Evolutionary conservation across 1,284 basidiomycete genomes (phyloP).

Genomic region (Puccinia novopanici): DNA sequence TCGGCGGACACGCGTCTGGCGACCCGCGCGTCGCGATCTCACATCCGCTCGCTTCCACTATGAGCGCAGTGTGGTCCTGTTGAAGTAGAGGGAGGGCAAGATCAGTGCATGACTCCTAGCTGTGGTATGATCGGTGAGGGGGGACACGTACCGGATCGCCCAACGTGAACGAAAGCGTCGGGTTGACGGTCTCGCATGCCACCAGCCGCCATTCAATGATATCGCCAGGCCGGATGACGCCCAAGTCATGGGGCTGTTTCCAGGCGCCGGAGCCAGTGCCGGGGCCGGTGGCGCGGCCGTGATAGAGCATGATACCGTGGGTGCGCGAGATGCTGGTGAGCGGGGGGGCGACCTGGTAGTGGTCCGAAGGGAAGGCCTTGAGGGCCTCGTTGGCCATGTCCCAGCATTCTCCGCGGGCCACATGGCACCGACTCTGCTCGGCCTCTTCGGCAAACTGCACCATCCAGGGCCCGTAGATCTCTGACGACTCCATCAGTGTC

Average conservation of each 20-base stretch:
- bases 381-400: conserved; percentile 66
- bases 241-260: conserved; percentile 63
- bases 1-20: conserved; percentile 44
- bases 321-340: conserved; percentile 64
- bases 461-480: conserved; percentile 64
- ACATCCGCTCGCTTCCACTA: conserved; percentile 19
- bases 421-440: conserved; percentile 62
- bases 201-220: conserved; percentile 64
- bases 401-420: conserved; percentile 67
- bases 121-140: neutral
- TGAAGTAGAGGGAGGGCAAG: neutral
- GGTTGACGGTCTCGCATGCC: conserved; percentile 38
- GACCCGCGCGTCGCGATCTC: neutral
- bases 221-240: conserved; percentile 64
- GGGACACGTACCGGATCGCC: conserved; percentile 40
- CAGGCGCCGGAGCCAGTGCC: conserved; percentile 62
- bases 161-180: conserved; percentile 29
- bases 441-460: conserved; percentile 64
- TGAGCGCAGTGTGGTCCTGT: conserved; percentile 48
- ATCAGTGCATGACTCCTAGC: neutral
- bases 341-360: conserved; percentile 63
- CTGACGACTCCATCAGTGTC: conserved; percentile 62
- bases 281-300: conserved; percentile 59
- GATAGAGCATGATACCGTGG: conserved; percentile 66
- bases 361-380: conserved; percentile 62